Evolutionary conservation across 2,329 filamentous ascomycete species (phyloP).

Genomic region (Lomentospora prolificans): DNA sequence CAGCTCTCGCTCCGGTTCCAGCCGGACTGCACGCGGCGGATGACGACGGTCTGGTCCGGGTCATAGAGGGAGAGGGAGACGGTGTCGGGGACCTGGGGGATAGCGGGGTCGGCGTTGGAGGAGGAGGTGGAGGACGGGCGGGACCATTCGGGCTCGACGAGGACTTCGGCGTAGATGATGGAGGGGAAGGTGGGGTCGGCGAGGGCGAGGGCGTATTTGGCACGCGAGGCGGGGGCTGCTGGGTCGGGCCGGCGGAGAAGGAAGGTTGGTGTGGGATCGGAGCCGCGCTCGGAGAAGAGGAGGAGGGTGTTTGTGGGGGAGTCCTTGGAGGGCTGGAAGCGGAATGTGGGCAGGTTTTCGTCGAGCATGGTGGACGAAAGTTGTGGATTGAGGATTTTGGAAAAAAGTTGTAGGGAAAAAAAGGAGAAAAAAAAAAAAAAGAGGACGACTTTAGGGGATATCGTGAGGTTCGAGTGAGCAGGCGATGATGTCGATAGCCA

Average conservation of each 20-base stretch:
- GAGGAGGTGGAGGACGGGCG: constrained; percentile 63
- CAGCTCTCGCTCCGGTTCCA: constrained; percentile 76
- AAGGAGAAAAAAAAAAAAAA: background rate
- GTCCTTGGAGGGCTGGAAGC: constrained; percentile 40
- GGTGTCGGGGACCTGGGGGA: constrained; percentile 64
- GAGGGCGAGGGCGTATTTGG: constrained; percentile 78
- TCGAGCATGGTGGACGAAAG: constrained; percentile 57
- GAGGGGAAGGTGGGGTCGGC: constrained; percentile 74
- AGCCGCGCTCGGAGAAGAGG: constrained; percentile 61
- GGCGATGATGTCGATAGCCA: too few species aligned
- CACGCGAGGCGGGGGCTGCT: constrained; percentile 56
- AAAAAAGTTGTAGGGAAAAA: too few species aligned
- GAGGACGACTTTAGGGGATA: too few species aligned
- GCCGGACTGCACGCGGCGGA: constrained; percentile 62
- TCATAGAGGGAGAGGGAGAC: constrained; percentile 91
- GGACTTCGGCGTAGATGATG: constrained; percentile 78
- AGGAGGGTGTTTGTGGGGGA: constrained; percentile 47
- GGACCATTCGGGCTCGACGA: constrained; percentile 76
- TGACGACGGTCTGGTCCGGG: constrained; percentile 70
- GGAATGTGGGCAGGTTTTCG: constrained; percentile 78
- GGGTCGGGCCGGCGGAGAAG: constrained; percentile 70
- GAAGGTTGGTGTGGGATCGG: constrained; percentile 71
- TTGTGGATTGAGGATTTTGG: background rate
- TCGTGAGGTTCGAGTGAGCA: too few species aligned
- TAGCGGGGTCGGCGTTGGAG: constrained; percentile 57